Conservation (phyloP, 2,329 filamentous ascomycete genomes). For the Trichoderma arundinaceum region DNA sequence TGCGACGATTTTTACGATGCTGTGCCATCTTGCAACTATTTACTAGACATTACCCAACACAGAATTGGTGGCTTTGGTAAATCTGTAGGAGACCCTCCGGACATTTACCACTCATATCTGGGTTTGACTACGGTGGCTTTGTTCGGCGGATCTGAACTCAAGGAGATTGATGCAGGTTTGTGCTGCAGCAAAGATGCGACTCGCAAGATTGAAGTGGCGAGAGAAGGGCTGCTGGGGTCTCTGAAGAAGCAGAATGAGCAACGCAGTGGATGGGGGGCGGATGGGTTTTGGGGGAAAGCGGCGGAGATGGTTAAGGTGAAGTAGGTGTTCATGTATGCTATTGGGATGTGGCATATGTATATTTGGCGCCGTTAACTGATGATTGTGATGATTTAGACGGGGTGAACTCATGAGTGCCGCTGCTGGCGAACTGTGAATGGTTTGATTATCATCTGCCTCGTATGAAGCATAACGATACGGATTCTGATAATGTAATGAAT, state of each 20-base stretch:
- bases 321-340: not conserved
- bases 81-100: constrained; percentile 68
- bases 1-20: constrained; percentile 63
- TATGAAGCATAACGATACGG: too few species aligned
- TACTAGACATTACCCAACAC: constrained; percentile 87
- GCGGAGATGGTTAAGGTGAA: constrained; percentile 1
- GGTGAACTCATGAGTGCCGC: too few species aligned
- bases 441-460: too few species aligned
- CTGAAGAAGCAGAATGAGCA: constrained; percentile 21
- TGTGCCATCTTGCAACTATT: constrained; percentile 71
- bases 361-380: not conserved
- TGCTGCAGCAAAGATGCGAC: constrained; percentile 72
- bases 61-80: constrained; percentile 84
- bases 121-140: constrained; percentile 80
- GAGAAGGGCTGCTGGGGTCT: constrained; percentile 46
- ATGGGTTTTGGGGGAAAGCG: constrained; percentile 40
- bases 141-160: constrained; percentile 72
- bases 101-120: constrained; percentile 88
- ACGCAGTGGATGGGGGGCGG: constrained; percentile 33
- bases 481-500: too few species aligned
- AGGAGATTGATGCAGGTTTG: constrained; percentile 73
- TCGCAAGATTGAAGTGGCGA: constrained; percentile 55
- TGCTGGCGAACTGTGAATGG: too few species aligned
- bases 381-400: not conserved
- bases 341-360: not conserved